Evolutionary conservation across 2,329 filamentous ascomycete genomes (phyloP).

Genomic region (Onygenales sp.): DNA sequence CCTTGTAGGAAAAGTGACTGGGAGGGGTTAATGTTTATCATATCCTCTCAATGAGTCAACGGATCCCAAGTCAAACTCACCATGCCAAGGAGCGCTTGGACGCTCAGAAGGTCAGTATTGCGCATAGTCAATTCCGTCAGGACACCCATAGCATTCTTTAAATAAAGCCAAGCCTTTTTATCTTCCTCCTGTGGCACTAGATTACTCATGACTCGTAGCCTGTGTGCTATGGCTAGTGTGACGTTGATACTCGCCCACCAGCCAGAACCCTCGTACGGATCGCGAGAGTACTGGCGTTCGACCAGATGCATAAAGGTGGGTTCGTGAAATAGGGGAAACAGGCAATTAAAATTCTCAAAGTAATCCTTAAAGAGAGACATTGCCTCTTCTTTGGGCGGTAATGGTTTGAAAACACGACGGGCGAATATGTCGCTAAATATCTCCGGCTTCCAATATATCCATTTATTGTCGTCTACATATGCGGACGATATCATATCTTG

Average conservation of each 20-base stretch:
- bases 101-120: conserved; percentile 88
- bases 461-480: conserved; percentile 88
- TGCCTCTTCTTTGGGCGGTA: conserved; percentile 81
- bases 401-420: conserved; percentile 68
- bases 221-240: conserved; percentile 83
- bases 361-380: conserved; percentile 83
- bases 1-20: conserved; percentile 83
- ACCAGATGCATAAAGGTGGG: conserved; percentile 98
- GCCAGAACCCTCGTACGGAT: conserved; percentile 88
- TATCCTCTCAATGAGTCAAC: neutral
- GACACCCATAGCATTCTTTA: conserved; percentile 94
- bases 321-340: conserved; percentile 95
- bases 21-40: neutral
- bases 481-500: conserved; percentile 88
- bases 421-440: conserved; percentile 89
- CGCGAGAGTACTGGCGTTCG: conserved; percentile 81
- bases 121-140: conserved; percentile 90
- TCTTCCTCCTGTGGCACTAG: conserved; percentile 85
- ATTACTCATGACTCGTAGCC: conserved; percentile 91
- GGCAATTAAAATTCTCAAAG: conserved; percentile 98
- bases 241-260: conserved; percentile 99
- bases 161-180: conserved; percentile 84
- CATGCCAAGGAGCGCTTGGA: conserved; percentile 90
- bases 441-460: conserved; percentile 97
- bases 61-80: conserved; percentile 26